Conservation (phyloP, 1,139 yeast species). For the Insectozyma bohioensis region DNA sequence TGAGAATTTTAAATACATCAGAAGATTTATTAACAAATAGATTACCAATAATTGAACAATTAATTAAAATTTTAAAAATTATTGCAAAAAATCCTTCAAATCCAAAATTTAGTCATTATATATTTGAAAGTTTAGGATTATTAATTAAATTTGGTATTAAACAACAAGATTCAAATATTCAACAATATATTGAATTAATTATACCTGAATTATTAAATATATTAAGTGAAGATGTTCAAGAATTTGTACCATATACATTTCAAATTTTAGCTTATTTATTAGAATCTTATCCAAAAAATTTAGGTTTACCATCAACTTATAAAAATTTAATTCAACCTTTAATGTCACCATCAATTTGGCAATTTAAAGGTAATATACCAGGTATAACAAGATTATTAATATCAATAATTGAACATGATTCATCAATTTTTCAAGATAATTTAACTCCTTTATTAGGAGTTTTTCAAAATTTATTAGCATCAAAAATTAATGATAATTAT, state of each 20-base stretch:
- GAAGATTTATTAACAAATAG: conserved; percentile 57
- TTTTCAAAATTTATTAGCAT: conserved; percentile 89
- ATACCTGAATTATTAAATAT: conserved; percentile 69
- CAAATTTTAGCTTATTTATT: conserved; percentile 81
- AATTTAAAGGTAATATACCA: conserved; percentile 87
- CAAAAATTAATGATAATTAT: conserved; percentile 72
- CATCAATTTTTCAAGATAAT: conserved; percentile 44
- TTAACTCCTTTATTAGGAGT: conserved; percentile 88
- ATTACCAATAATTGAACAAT: conserved; percentile 57
- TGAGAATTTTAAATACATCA: conserved; percentile 77
- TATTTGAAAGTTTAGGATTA: conserved; percentile 85
- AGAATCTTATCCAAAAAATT: conserved; percentile 54
- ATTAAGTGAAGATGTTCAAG: conserved; percentile 84
- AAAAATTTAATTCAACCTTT: conserved; percentile 74
- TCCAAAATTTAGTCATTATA: conserved; percentile 87
- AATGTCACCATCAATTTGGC: conserved; percentile 90
- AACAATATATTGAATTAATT: conserved; percentile 51
- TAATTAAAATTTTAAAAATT: conserved; percentile 64
- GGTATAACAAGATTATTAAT: conserved; percentile 81
- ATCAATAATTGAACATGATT: conserved; percentile 67
- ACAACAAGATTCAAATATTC: conserved; percentile 23
- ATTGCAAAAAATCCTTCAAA: conserved; percentile 91
- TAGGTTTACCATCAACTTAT: conserved; percentile 61
- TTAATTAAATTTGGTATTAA: conserved; percentile 54
- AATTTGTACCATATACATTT: conserved; percentile 89